Base-by-base conservation (phyloP, 2,329 filamentous ascomycete genomes). In the Davidsoniella eucalypti region DNA sequence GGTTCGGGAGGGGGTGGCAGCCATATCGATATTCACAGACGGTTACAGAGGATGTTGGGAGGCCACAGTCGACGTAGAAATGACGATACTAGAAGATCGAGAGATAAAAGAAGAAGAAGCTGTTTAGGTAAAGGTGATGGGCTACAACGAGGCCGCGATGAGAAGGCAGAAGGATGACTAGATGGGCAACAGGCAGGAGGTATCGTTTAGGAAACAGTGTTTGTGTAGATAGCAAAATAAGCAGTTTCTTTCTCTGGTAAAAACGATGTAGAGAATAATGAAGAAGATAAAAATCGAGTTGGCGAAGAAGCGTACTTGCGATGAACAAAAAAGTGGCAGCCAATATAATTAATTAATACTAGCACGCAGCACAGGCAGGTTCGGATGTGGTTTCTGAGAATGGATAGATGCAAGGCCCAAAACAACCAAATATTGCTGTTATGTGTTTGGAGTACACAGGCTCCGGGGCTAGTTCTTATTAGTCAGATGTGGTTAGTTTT, bases 401-500 rank as follows among this genome's bases (percentile, higher is more conserved):
- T 33, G 29, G 29, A 33, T 33, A 9, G 8, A 33, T 23, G 21
- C 21, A 23, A 23, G 12, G 29, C 29, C 8, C 29, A 33, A 33
- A 33, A 33, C 29, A 33, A 10, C 12, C 21, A 23, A 23, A 23
- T 23, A 23, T 23, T 23, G 5, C 21, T 23, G 29, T 9, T 33
- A 5, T 12, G 16, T 42, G 41, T 33, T 47, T 52, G 52, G 54
- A 40, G 50, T 45, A 47, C 17, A 43, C 49, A 9, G 8, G 8
- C 12, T 33, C 29, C 12, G 6, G 29, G 33, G 23, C 42, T 44
- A 44, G 55, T 58, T 58, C 54, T 50, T 59, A 58, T 59, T 59
- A 59, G 58, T 59, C 57, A 59, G 56, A 26, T 44, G 47, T 50
- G 26, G 54, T 52, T 51, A 53, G 48, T 56, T 53, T 59, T 59